Conservation (phyloP, 352 stramenopile species). For the Pythium rhizo-oryzae region DNA sequence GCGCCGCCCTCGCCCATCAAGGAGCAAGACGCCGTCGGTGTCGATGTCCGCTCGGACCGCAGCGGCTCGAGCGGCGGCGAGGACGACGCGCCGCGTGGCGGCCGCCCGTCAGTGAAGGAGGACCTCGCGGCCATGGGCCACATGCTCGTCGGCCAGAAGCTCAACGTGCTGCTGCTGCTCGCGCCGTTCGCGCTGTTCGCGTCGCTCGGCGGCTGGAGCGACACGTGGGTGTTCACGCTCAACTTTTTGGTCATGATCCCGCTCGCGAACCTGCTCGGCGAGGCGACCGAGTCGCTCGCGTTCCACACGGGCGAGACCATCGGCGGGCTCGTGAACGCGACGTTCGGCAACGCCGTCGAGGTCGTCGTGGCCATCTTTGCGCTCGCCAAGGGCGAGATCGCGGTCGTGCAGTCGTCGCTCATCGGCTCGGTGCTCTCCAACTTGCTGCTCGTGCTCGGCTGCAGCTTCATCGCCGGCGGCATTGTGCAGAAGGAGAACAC, state of each 20-base stretch:
- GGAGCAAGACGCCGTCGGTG: background rate
- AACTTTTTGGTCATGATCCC: conserved; percentile 98
- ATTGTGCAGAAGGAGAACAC: conserved; percentile 78
- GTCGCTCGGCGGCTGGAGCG: conserved; percentile 61
- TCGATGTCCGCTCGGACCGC: background rate
- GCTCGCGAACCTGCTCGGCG: conserved; percentile 95
- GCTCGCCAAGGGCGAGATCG: conserved; percentile 93
- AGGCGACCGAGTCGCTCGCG: conserved; percentile 97
- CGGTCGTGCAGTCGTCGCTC: conserved; percentile 96
- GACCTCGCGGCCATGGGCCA: conserved; percentile 49
- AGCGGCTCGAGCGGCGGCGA: background rate
- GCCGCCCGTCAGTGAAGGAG: conserved; percentile 25
- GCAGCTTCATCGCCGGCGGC: conserved; percentile 94
- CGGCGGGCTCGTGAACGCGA: conserved; percentile 97
- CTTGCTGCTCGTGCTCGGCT: conserved; percentile 96
- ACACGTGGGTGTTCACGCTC: conserved; percentile 91
- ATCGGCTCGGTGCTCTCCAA: conserved; percentile 98
- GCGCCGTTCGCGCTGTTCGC: conserved; percentile 69
- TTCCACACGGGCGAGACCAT: conserved; percentile 97
- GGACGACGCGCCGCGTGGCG: background rate
- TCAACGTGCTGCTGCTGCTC: conserved; percentile 73
- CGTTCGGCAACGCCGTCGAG: conserved; percentile 98
- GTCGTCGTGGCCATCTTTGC: conserved; percentile 96
- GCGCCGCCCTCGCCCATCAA: no score
- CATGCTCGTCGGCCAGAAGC: conserved; percentile 51